Evolutionary conservation across 2,329 filamentous ascomycete species (phyloP).

Genomic region (Penicillium sp.): DNA sequence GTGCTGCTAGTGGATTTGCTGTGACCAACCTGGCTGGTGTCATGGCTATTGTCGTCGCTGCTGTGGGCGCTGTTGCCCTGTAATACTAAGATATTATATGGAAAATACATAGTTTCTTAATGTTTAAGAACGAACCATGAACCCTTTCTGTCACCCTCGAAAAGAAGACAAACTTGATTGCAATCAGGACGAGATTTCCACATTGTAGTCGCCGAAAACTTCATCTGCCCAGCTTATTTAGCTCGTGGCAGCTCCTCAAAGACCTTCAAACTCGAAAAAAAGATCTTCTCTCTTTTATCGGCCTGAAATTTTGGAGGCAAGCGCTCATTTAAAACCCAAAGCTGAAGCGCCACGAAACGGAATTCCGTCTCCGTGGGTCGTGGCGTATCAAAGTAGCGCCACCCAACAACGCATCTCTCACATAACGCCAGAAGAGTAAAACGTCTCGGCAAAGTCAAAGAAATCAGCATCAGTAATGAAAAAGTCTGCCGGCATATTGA

Average conservation of each 20-base stretch:
- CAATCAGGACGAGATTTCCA: neutral
- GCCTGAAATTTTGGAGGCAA: neutral
- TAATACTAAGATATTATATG: conserved; percentile 11
- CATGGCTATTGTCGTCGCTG: conserved; percentile 22
- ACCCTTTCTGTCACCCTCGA: neutral
- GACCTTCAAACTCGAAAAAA: neutral
- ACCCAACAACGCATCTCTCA: neutral
- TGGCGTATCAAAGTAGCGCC: neutral
- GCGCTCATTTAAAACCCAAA: neutral
- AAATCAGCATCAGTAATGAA: conserved; percentile 1
- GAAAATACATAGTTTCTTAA: neutral
- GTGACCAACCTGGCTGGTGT: conserved; percentile 20
- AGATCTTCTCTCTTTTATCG: neutral
- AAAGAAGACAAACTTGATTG: neutral
- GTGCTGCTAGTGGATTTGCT: conserved; percentile 20
- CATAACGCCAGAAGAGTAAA: neutral
- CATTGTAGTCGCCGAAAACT: neutral
- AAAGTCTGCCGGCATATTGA: neutral
- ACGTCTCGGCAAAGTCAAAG: neutral
- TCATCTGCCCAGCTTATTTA: neutral
- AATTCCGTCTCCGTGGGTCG: neutral
- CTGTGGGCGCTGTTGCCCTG: conserved; percentile 22
- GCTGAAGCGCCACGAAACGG: too few species aligned
- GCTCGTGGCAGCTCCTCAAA: neutral
- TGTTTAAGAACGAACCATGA: neutral